These are phyloP conservation scores for Schizonepeta tenuifolia DNA, from an alignment of 257 asterid genomes.

Conservation along the genomic window DNA sequence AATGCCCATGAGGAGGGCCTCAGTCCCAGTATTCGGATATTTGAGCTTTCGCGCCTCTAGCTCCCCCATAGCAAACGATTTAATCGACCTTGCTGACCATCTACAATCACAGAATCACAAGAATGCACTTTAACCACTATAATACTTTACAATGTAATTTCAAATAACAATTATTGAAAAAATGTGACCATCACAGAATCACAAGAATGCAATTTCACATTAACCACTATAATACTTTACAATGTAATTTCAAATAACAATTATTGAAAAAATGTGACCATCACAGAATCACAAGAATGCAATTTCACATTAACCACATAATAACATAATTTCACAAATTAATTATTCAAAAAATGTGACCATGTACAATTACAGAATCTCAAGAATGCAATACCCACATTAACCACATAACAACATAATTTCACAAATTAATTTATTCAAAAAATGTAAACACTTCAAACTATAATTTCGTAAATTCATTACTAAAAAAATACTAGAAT, in stretches of 20 bases:
- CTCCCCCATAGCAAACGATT: conserved; percentile 83
- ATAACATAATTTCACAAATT: not conserved
- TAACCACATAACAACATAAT: too few relatives aligned
- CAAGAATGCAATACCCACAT: conserved; percentile 14
- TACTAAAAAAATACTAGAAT: too few relatives aligned
- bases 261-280: conserved; percentile 47
- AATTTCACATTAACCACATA: not conserved
- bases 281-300: conserved; percentile 35
- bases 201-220: not conserved
- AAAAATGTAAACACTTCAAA: not conserved
- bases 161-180: not conserved
- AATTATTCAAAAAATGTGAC: not conserved
- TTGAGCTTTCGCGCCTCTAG: conserved; percentile 90
- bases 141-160: not conserved
- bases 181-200: conserved; percentile 57
- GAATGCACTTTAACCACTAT: conserved; percentile 1
- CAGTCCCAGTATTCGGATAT: conserved; percentile 89
- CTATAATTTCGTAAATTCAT: not conserved
- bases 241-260: not conserved
- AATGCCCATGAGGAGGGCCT: conserved; percentile 90
- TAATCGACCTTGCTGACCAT: conserved; percentile 91
- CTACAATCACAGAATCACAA: conserved; percentile 40
- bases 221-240: not conserved
- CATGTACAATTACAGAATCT: conserved; percentile 30
- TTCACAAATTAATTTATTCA: not conserved